Evolutionary conservation across 208 protist genomes (phyloP), one percentile per base, ranked within the genome.

Genomic region (Wallacemonas sp.): DNA sequence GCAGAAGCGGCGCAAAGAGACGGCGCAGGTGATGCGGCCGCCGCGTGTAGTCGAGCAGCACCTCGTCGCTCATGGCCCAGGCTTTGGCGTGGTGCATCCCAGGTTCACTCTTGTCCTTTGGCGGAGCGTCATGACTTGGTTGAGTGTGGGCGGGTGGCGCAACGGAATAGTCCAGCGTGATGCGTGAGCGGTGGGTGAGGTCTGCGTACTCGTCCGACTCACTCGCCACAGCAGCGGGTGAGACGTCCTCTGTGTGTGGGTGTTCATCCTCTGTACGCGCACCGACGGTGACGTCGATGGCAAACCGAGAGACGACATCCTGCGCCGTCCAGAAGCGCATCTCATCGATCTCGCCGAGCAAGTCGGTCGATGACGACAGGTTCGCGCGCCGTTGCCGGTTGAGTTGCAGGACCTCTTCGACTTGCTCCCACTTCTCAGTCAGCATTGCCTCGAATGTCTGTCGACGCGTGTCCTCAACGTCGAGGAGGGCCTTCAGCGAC

Each of bases 1-100:
- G 75, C 41, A 91, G 76, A 12, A 91, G 50, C 6, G 77, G 80
- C 0, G 85, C 73, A 66, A 92, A 94, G 21, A 87, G 52, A 24
- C 83, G 81, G 1, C 88, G 88, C 63, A 93, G 60, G 29, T 77
- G 81, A 48, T 93, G 52, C 1, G 71, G 74, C 9, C 67, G 66
- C 22, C 66, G 63, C 21, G 69, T 73, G 12, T 81, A 79, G 61
- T 92, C 68, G 13, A 92, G 66, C 44, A 89, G 79, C 5, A 79
- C 78, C 53, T 68, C 71, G 0, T 68, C 66, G 22, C 67, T 66
- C 66, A 68, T 67, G 5, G 48, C 54, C 65, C 63, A 76, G 32
- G 74, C 76, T 42, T 76, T 84, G 21, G 79, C 75, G 15, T 68
- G 71, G 22, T 59, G 50, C 59, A 65, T 50, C 12, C 59, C 38